phyloP scores from a whole-genome alignment of 441 rosid genomes.

The Francoa sonchifolia region DNA sequence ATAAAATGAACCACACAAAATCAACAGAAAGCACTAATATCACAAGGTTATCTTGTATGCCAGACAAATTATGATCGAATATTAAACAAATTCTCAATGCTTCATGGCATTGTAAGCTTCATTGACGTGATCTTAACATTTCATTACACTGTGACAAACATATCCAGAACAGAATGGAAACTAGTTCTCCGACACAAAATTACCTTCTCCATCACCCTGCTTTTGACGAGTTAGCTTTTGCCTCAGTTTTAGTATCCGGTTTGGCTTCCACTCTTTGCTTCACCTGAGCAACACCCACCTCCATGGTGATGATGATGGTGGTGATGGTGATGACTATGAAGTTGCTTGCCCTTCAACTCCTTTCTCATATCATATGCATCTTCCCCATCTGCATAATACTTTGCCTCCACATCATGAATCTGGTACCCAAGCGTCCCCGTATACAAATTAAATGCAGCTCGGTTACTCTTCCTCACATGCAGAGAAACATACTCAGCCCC shows the following conservation, averaged over 20 bases:
- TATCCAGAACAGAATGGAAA: too few species aligned
- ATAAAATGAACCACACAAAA: too few species aligned
- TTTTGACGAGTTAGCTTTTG: slow-evolving; percentile 11
- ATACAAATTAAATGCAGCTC: slow-evolving; percentile 87
- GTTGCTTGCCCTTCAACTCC: slow-evolving; percentile 73
- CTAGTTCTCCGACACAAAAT: too few species aligned
- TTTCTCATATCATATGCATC: slow-evolving; percentile 97
- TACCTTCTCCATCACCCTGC: slow-evolving; percentile 9
- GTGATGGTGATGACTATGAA: slow-evolving; percentile 47
- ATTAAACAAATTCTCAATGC: too few species aligned
- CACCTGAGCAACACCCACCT: slow-evolving; percentile 75
- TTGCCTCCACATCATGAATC: slow-evolving; percentile 87
- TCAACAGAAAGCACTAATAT: too few species aligned
- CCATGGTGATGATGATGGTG: slow-evolving; percentile 55
- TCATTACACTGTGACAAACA: too few species aligned
- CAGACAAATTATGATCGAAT: too few species aligned
- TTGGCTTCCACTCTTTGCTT: slow-evolving; percentile 31
- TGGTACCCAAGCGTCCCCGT: slow-evolving; percentile 74
- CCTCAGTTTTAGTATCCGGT: too few species aligned
- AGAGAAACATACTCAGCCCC: slow-evolving; percentile 93
- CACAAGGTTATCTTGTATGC: too few species aligned
- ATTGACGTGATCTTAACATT: too few species aligned
- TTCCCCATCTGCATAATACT: slow-evolving; percentile 96
- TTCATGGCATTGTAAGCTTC: too few species aligned
- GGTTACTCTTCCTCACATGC: slow-evolving; percentile 90